These are phyloP conservation scores for Aspergillus chevalieri DNA, from an alignment of 2,329 filamentous ascomycete genomes.

Conservation along the genomic window DNA sequence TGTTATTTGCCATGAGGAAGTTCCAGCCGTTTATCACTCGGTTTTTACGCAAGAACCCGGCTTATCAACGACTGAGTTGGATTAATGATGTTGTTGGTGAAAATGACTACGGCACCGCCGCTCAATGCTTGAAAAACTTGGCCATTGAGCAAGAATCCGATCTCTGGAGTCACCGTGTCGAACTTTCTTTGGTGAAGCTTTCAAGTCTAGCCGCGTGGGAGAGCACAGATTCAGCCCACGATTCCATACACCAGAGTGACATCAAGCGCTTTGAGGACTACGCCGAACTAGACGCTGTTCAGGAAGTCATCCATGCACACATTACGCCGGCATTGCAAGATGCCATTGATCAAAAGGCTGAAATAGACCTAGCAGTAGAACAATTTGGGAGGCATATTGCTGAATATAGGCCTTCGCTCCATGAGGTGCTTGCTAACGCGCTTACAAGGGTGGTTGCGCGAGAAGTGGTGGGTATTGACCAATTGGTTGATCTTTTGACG, in stretches of 20 bases:
- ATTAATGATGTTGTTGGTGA: conserved; percentile 84
- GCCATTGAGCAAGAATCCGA: conserved; percentile 68
- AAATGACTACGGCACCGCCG: conserved; percentile 67
- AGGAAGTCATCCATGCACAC: conserved; percentile 68
- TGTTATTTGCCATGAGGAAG: conserved; percentile 63
- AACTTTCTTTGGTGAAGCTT: conserved; percentile 83
- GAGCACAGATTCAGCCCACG: conserved; percentile 15
- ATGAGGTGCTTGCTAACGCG: conserved; percentile 63
- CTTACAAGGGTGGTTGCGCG: conserved; percentile 66
- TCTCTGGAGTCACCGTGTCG: conserved; percentile 88
- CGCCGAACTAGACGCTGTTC: conserved; percentile 67
- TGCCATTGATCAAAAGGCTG: conserved; percentile 74
- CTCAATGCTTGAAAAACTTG: conserved; percentile 62
- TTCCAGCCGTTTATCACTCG: conserved; percentile 68
- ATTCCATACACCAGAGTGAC: conserved; percentile 37
- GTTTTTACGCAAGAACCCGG: conserved; percentile 67
- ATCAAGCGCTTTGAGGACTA: conserved; percentile 55
- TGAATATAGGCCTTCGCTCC: conserved; percentile 60
- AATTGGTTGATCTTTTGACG: conserved; percentile 63
- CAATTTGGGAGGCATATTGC: conserved; percentile 51
- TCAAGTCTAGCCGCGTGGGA: conserved; percentile 61
- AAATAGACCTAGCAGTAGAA: conserved; percentile 68
- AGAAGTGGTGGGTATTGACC: conserved; percentile 55
- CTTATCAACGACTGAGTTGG: conserved; percentile 78
- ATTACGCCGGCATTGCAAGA: conserved; percentile 61